Evolutionary conservation across 2,329 filamentous ascomycete genomes (phyloP).

Genomic region (Botryotinia calthae): DNA sequence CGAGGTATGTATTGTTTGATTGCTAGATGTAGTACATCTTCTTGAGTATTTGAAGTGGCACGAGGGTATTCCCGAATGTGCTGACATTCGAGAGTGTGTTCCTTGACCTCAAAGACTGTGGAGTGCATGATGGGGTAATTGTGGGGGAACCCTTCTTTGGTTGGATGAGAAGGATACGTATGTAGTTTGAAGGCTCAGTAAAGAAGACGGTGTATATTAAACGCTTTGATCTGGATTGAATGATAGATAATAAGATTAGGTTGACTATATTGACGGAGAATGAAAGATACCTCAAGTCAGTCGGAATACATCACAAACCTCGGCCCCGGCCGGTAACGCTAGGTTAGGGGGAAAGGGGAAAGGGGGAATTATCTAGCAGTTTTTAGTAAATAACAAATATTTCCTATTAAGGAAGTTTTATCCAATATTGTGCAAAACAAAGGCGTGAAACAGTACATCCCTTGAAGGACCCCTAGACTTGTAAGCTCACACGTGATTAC

Average conservation of each 20-base stretch:
- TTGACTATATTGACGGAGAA: background rate
- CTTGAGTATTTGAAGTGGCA: constrained; percentile 68
- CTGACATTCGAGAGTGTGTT: constrained; percentile 70
- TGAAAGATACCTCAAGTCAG: too few species aligned
- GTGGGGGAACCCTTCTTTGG: background rate
- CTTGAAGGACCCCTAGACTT: too few species aligned
- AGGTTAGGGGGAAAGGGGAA: constrained; percentile 3
- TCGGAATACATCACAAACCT: background rate
- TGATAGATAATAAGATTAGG: background rate
- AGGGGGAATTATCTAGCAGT: background rate
- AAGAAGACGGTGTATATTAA: background rate
- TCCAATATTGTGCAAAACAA: background rate
- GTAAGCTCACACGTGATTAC: background rate
- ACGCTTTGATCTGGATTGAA: background rate
- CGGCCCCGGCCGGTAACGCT: background rate
- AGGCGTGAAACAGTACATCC: background rate
- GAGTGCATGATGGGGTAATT: constrained; percentile 21
- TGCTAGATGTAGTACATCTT: constrained; percentile 69
- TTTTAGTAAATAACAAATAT: background rate
- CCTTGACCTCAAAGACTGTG: constrained; percentile 60
- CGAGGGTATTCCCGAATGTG: constrained; percentile 81
- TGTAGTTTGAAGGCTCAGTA: background rate
- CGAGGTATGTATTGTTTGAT: constrained; percentile 87
- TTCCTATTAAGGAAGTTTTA: background rate
- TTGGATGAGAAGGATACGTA: background rate